Conservation (phyloP, 2,329 filamentous ascomycete genomes). For the Arthrobotrys sinensis region DNA sequence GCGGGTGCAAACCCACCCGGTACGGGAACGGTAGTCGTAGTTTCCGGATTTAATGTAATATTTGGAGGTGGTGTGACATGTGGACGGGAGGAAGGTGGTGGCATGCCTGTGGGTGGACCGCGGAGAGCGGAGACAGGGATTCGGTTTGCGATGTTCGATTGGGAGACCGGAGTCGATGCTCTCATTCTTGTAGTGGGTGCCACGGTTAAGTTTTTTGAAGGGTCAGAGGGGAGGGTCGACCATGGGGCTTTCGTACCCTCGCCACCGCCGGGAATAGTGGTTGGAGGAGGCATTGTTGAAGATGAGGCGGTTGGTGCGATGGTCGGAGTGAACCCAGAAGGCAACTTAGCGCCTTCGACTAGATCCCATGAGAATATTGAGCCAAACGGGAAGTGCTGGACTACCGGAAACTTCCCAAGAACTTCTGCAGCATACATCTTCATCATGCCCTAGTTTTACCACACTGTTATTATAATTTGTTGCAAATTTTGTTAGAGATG, state of each 20-base stretch:
- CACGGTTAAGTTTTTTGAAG: conserved; percentile 8
- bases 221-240: conserved; percentile 54
- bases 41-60: conserved; percentile 54
- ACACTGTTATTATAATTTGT: background rate
- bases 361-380: conserved; percentile 81
- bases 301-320: conserved; percentile 11
- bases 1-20: conserved; percentile 54
- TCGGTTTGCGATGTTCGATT: conserved; percentile 44
- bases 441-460: conserved; percentile 83
- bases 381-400: conserved; percentile 94
- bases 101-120: conserved; percentile 32
- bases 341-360: conserved; percentile 23
- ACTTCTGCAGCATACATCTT: conserved; percentile 99
- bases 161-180: conserved; percentile 33
- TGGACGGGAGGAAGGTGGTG: conserved; percentile 37
- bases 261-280: background rate
- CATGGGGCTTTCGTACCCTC: conserved; percentile 53
- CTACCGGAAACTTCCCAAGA: conserved; percentile 94
- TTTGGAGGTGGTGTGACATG: conserved; percentile 29
- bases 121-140: conserved; percentile 35
- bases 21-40: conserved; percentile 45
- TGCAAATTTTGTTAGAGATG: background rate
- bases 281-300: conserved; percentile 40
- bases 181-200: conserved; percentile 43
- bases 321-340: background rate